Evolutionary conservation across 768 basidiomycete species (phyloP).

Genomic region (Pleurotus citrinopileatus): DNA sequence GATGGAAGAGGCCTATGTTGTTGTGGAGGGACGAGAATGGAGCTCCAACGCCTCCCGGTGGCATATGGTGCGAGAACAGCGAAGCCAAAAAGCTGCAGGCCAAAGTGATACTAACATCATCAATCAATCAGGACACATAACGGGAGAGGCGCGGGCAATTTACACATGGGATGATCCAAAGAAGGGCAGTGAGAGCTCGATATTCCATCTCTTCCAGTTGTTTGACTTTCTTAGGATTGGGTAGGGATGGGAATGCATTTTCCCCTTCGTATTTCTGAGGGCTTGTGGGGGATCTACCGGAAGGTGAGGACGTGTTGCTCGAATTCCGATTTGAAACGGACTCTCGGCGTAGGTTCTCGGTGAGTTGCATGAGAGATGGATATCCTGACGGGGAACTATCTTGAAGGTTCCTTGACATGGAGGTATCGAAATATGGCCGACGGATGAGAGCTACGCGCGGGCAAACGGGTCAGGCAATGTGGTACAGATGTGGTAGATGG

Average conservation of each 20-base stretch:
- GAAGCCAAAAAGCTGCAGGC: conserved; percentile 64
- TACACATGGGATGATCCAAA: conserved; percentile 78
- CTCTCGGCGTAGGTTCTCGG: conserved; percentile 91
- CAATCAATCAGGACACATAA: conserved; percentile 8
- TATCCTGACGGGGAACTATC: background rate
- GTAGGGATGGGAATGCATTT: background rate
- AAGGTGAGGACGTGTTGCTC: background rate
- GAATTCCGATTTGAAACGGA: conserved; percentile 29
- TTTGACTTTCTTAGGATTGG: background rate
- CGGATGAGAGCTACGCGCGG: background rate
- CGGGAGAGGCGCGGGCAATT: conserved; percentile 24
- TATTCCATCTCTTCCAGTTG: conserved; percentile 2
- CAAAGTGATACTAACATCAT: conserved; percentile 68
- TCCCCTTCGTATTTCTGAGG: background rate
- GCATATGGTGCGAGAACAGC: conserved; percentile 84
- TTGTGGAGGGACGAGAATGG: conserved; percentile 55
- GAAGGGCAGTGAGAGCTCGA: conserved; percentile 28
- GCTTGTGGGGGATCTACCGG: background rate
- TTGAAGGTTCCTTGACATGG: background rate
- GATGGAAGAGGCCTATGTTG: conserved; percentile 55
- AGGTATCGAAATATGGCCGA: background rate
- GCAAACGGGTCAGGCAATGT: too few relatives aligned
- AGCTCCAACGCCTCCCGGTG: conserved; percentile 52
- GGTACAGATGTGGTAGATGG: too few relatives aligned
- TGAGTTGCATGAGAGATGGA: conserved; percentile 49